phyloP scores from a whole-genome alignment of 1,284 basidiomycete genomes.

The Rhizoctonia solani region DNA sequence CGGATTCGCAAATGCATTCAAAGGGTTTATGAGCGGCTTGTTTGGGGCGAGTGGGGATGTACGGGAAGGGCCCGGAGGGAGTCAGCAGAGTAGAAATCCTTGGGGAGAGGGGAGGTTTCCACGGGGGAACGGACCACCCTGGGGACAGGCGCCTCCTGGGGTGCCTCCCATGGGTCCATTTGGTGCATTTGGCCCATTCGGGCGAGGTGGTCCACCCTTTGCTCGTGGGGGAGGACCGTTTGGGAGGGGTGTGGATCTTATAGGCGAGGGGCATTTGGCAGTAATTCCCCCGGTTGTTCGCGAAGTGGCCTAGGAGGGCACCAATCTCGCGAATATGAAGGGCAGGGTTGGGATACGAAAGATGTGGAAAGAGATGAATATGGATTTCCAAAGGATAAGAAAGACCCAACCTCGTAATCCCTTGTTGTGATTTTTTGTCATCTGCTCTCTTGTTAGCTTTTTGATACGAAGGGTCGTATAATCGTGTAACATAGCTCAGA shows the following conservation, averaged over 20 bases:
- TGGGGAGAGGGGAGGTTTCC: conserved; percentile 3
- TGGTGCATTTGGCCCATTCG: background rate
- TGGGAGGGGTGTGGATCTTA: conserved; percentile 12
- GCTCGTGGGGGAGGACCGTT: conserved; percentile 6
- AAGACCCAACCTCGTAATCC: background rate
- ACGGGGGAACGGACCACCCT: background rate
- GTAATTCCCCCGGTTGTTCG: background rate
- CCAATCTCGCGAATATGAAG: background rate
- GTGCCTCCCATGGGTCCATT: background rate
- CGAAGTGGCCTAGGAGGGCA: background rate
- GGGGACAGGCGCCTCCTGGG: background rate
- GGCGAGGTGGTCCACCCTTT: conserved; percentile 9
- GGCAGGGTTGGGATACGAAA: too few species aligned
- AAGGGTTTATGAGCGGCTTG: conserved; percentile 18
- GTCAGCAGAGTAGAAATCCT: background rate
- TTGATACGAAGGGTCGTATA: too few species aligned
- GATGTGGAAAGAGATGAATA: background rate
- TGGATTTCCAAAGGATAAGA: conserved; percentile 22
- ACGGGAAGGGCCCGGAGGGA: too few species aligned
- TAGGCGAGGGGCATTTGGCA: background rate
- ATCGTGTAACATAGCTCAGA: too few species aligned
- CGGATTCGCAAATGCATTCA: background rate
- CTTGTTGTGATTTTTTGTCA: too few species aligned
- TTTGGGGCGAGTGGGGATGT: conserved; percentile 14
- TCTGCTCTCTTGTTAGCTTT: too few species aligned